A percentile compares a stretch with the other conserved stretches of the same genome.
These are phyloP conservation scores for Pythium aquatile DNA, from an alignment of 352 stramenopile species.

Conservation along the genomic window DNA sequence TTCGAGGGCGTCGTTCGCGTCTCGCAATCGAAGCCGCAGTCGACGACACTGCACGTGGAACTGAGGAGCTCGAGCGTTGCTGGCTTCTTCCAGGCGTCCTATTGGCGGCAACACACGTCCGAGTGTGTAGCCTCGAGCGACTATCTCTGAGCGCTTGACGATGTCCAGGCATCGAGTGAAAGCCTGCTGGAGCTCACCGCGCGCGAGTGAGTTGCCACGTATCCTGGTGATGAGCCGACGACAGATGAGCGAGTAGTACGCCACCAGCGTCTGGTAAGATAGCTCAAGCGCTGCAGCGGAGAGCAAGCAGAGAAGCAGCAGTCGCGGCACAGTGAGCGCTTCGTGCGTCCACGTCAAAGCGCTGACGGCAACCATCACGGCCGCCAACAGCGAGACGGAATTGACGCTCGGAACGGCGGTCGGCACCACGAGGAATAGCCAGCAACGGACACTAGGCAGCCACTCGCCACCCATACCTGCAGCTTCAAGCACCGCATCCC, in stretches of 20 bases:
- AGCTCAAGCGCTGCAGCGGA: neutral
- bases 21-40: slow-evolving; percentile 38
- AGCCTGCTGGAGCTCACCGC: slow-evolving; percentile 12
- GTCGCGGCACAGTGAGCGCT: neutral
- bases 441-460: neutral
- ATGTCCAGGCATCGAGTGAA: slow-evolving; percentile 40
- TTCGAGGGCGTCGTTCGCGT: slow-evolving; percentile 48
- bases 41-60: slow-evolving; percentile 37
- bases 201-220: neutral
- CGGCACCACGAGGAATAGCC: neutral
- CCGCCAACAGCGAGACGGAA: neutral
- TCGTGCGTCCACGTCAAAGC: neutral
- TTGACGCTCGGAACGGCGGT: neutral
- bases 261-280: slow-evolving; percentile 2
- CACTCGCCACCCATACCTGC: neutral
- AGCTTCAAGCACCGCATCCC: neutral
- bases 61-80: slow-evolving; percentile 9
- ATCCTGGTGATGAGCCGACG: slow-evolving; percentile 4
- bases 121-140: slow-evolving; percentile 50
- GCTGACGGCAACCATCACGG: neutral
- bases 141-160: slow-evolving; percentile 61
- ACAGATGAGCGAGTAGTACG: slow-evolving; percentile 1
- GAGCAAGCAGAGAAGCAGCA: neutral
- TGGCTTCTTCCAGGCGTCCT: slow-evolving; percentile 44
- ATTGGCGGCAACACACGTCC: slow-evolving; percentile 47